phyloP scores from a whole-genome alignment of 371 early-diverging fungal species.

The Batrachochytrium dendrobatidis region DNA sequence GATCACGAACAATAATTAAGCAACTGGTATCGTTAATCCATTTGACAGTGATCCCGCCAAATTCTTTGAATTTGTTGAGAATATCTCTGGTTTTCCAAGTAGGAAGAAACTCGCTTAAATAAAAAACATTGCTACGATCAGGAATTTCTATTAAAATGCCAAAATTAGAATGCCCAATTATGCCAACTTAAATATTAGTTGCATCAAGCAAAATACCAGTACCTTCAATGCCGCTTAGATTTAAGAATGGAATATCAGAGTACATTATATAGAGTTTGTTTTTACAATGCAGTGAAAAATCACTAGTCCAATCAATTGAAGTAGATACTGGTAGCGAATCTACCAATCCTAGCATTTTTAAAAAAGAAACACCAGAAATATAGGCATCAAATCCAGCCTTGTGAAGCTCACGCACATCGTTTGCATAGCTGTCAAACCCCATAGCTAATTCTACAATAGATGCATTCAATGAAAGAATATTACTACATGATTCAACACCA shows the following conservation, averaged over 20 bases:
- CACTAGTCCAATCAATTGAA: constrained; percentile 3
- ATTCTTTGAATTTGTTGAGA: constrained; percentile 8
- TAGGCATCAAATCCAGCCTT: constrained; percentile 91
- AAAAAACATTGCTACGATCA: constrained; percentile 17
- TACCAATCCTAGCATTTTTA: constrained; percentile 21
- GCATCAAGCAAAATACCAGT: constrained; percentile 9
- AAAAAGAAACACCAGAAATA: constrained; percentile 69
- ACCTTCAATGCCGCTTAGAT: constrained; percentile 28
- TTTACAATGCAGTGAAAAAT: background rate
- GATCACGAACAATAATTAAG: constrained; percentile 17
- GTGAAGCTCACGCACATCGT: constrained; percentile 41
- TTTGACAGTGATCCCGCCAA: constrained; percentile 21
- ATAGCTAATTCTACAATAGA: constrained; percentile 10
- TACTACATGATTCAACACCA: background rate
- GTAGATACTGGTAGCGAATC: background rate
- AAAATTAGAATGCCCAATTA: background rate
- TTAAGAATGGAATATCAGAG: constrained; percentile 21
- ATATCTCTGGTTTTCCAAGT: constrained; percentile 20
- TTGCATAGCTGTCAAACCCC: constrained; percentile 20
- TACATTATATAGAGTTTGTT: constrained; percentile 34
- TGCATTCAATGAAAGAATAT: background rate
- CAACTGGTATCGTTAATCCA: constrained; percentile 23
- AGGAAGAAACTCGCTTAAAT: constrained; percentile 22
- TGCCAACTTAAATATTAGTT: background rate
- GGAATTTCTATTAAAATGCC: constrained; percentile 22